These are phyloP conservation scores for Candida parachauliodes DNA, from an alignment of 805 yeast genomes.

Conservation along the genomic window DNA sequence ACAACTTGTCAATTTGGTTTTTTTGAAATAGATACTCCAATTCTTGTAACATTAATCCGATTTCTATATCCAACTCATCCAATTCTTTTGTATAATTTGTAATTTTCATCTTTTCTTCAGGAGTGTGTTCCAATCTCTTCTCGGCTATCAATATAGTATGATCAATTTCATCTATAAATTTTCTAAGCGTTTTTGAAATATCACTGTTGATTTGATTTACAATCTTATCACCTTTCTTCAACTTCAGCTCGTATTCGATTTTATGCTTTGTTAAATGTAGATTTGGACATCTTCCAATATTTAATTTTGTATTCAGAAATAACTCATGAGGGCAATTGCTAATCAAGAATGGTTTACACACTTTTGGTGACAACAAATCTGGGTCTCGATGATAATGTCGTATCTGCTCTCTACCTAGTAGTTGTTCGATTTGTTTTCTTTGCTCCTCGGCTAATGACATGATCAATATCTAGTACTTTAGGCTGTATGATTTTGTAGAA, in stretches of 20 bases:
- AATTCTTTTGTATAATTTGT: constrained; percentile 52
- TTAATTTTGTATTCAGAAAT: constrained; percentile 77
- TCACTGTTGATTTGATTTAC: constrained; percentile 47
- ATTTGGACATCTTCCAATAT: constrained; percentile 74
- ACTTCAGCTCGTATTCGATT: constrained; percentile 58
- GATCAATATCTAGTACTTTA: neutral
- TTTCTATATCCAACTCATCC: constrained; percentile 57
- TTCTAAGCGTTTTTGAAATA: constrained; percentile 46
- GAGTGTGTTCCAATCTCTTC: constrained; percentile 64
- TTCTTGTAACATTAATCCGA: constrained; percentile 68
- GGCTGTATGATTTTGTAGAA: neutral
- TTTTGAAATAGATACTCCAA: constrained; percentile 48
- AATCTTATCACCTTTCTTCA: constrained; percentile 36
- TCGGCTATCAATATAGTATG: constrained; percentile 59
- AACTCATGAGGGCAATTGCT: constrained; percentile 86
- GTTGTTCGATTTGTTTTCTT: constrained; percentile 67
- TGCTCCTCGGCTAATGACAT: constrained; percentile 62
- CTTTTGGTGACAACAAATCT: constrained; percentile 43
- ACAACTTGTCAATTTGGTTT: constrained; percentile 49
- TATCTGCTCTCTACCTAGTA: constrained; percentile 64
- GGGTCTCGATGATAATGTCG: constrained; percentile 29
- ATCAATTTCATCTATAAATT: constrained; percentile 63
- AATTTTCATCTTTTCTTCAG: constrained; percentile 65
- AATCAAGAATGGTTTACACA: constrained; percentile 79
- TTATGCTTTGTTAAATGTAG: constrained; percentile 73